Evolutionary conservation across 176 grass and related monocot species (phyloP), one percentile per base, ranked within the genome.

Genomic region (Aegilops sharonensis): DNA sequence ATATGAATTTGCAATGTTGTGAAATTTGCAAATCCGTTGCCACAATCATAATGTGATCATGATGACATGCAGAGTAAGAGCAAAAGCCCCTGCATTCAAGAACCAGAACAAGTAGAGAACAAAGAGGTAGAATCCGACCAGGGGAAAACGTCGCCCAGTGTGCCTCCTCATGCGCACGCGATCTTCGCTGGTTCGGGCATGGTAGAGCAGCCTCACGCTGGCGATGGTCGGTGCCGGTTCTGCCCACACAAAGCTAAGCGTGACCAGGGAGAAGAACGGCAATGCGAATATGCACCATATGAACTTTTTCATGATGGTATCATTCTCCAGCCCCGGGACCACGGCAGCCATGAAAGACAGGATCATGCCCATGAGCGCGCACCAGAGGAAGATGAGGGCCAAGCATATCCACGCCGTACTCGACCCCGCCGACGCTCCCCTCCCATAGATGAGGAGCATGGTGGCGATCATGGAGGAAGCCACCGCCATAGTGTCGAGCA

Each of bases 331-430:
- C 9, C 75, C 75, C 1, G 75, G 56, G 52, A 78, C 17, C 0
- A 78, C 52, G 9, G 52, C 75, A 17, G 52, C 75, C 75, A 78
- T 78, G 75, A 78, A 78, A 12, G 75, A 52, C 75, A 78, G 75
- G 52, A 78, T 34, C 30, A 78, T 60, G 75, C 75, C 5, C 75
- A 78, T 78, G 50, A 78, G 75, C 15, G 75, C 75, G 8, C 20
- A 12, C 75, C 75, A 78, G 17, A 78, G 50, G 75, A 60, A 78
- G 29, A 78, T 61, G 17, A 78, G 52, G 17, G 75, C 48, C 31
- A 78, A 15, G 52, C 50, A 78, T 60, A 61, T 60, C 75, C 75
- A 78, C 18, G 52, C 18, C 18, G 18, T 5, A 52, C 52, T 78
- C 14, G 30, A 78, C 8, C 10, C 17, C 2, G 18, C 18, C 1